Evolutionary conservation across 106 monocot species (phyloP), one percentile per base, ranked within the genome.

Genomic region (Phalaenopsis aphrodite): DNA sequence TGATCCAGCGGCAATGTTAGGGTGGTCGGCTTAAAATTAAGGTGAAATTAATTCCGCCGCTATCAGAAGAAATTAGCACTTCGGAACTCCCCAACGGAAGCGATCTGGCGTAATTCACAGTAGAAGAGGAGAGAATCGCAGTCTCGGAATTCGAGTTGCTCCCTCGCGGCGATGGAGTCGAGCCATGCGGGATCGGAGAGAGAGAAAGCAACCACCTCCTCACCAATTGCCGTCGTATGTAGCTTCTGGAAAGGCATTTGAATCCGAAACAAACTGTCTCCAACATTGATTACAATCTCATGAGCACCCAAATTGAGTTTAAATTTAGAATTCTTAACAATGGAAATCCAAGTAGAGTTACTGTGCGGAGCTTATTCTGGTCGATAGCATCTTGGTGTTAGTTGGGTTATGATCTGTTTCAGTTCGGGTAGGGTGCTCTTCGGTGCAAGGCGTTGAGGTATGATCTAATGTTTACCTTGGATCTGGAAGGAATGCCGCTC

Each of bases 211-310:
- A 78, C 84, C 77, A 84, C 88, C 37, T 82, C 92, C 11, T 94
- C 97, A 17, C 89, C 98, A 48, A 78, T 98, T 82, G 84, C 98
- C 76, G 94, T 91, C 78, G 89, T 98, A 66, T 98, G 87, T 81
- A 86, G 84, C 75, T 98, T 98, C 88, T 98, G 98, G 98, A 83
- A 82, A 91, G 98, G 98, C 92, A 65, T 56, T 72, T 17, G 23
- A 76, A 76, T 47, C 49, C 1, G 11, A 0, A 24, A 10, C 18
- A 4, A 47, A 76, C 45, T 74, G 43, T 1, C 19, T 47, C 74
- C 5, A 16, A 1, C 41, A n/a, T 48, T 49, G 39, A 3, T 48
- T 74, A 18, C 21, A 49, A 17, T 49, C 11, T 23, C 21, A 49
- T 30, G 30, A 30, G 10, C 4, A 14, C 43, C 74, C 43, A 36